These are phyloP conservation scores for Neurospora sp. DNA, from an alignment of 495 filamentous ascomycete species.

Conservation along the genomic window DNA sequence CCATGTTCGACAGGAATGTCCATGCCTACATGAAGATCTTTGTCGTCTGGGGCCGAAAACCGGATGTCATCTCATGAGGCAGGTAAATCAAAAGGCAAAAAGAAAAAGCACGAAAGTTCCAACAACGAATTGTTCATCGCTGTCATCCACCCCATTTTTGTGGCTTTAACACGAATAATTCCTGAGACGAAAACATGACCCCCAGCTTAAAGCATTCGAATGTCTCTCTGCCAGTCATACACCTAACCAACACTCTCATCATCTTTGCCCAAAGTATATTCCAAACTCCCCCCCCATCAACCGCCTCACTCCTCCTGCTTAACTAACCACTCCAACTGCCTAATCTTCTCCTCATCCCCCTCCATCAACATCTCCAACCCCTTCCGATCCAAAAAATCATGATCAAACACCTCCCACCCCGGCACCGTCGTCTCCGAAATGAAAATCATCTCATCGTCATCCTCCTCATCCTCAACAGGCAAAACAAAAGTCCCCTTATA, in stretches of 20 bases:
- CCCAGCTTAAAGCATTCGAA: not conserved
- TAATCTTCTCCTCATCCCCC: constrained; percentile 26
- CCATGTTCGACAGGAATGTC: constrained; percentile 41
- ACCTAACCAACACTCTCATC: not conserved
- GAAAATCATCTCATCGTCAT: constrained; percentile 31
- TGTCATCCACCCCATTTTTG: not conserved
- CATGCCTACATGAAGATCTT: constrained; percentile 47
- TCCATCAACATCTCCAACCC: constrained; percentile 38
- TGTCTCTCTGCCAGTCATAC: not conserved
- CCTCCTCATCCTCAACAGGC: constrained; percentile 30
- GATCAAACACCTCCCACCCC: constrained; percentile 54
- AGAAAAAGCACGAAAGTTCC: not conserved
- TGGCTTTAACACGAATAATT: not conserved
- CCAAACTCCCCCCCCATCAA: no score
- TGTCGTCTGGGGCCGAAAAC: constrained; percentile 48
- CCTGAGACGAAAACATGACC: not conserved
- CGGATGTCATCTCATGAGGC: constrained; percentile 8
- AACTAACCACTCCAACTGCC: constrained; percentile 41
- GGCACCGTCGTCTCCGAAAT: constrained; percentile 61
- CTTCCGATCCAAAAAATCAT: constrained; percentile 45
- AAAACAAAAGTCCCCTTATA: constrained; percentile 53
- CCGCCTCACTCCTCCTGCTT: not conserved
- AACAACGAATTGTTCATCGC: not conserved
- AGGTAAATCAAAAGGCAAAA: not conserved
- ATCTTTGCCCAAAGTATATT: not conserved